Base-by-base conservation (phyloP, 768 basidiomycete species). In the Phylloporus sp. region DNA sequence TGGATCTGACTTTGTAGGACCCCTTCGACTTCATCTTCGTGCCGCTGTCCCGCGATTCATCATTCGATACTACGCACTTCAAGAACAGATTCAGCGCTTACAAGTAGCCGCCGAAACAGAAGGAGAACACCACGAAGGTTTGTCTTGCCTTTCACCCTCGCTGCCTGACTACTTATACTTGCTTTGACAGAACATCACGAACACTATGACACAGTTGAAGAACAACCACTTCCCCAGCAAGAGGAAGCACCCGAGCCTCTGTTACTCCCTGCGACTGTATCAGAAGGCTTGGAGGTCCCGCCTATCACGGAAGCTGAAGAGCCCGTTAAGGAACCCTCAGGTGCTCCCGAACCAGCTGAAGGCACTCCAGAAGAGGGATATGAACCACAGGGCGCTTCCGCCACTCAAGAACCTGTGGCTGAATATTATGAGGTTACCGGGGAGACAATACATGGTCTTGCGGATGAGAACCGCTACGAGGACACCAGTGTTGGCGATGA, bases 41-140 rank as follows among this genome's bases (percentile, higher is more conserved):
- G 60, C 73, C 9, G 58, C 66, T 27, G 55, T 66, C 1, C 82
- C 86, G 29, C 78, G 87, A 43, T 88, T 89, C 56, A 84, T 86
- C 36, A 67, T 76, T 26, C 83, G 83, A 42, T 89, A 84, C 61
- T 82, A 81, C 50, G 61, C 74, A 31, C 72, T 89, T 35, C 84
- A 84, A 62, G 80, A 81, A 31, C 76, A 84, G 53, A 70, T 86
- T 50, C 66, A 70, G 22, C 66, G 71, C 26, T 52, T 75, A n/a
- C 65, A 68, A 22, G n/a, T 71, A 24, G 55, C 52, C 22, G 52
- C 47, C 6, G 67, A 57, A 28, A n/a, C 46, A 10, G 52, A 18
- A 9, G 58, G 39, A 46, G 59, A 61, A 51, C 59, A 52, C 12
- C 47, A 56, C 18, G 60, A 63, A 48, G 66, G 64, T 63, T 44